Evolutionary conservation across 2,329 filamentous ascomycete genomes (phyloP).

Genomic region (Plectosphaerella sp.): DNA sequence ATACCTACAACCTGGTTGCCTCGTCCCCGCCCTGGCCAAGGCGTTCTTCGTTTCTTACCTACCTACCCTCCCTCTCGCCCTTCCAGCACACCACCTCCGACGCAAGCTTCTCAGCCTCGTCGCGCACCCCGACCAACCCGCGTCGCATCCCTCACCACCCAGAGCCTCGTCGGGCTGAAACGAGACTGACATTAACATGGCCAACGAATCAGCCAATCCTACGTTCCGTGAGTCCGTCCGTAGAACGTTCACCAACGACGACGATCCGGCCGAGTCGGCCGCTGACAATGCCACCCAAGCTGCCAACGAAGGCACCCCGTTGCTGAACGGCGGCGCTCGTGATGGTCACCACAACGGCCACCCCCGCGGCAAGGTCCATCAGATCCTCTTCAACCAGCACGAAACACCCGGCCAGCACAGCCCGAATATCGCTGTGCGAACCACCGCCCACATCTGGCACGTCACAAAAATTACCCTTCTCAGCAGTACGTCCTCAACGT

Average conservation of each 20-base stretch:
- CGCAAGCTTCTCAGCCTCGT: neutral
- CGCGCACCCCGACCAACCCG: neutral
- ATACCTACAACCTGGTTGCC: neutral
- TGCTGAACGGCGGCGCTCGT: constrained; percentile 26
- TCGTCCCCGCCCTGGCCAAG: neutral
- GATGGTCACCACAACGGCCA: constrained; percentile 14
- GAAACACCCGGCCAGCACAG: constrained; percentile 49
- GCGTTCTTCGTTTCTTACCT: neutral
- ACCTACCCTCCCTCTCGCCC: neutral
- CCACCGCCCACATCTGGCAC: constrained; percentile 47
- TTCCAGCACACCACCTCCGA: neutral
- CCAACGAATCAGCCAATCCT: constrained; percentile 18
- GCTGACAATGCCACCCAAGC: constrained; percentile 6
- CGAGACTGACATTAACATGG: constrained; percentile 22
- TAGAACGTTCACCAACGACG: constrained; percentile 17
- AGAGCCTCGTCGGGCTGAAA: constrained; percentile 19
- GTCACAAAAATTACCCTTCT: constrained; percentile 52
- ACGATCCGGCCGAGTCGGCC: constrained; percentile 13
- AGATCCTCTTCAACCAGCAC: constrained; percentile 45
- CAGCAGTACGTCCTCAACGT: constrained; percentile 44
- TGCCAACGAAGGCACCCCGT: constrained; percentile 34
- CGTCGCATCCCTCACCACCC: neutral
- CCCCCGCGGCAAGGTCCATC: constrained; percentile 18
- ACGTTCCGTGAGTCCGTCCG: constrained; percentile 19
- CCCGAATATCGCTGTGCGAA: constrained; percentile 38